A percentile compares a stretch with the other conserved stretches of the same genome.
Evolutionary conservation across 2,329 filamentous ascomycete genomes (phyloP).

Genomic region (Hymenoscyphus fraxineus): DNA sequence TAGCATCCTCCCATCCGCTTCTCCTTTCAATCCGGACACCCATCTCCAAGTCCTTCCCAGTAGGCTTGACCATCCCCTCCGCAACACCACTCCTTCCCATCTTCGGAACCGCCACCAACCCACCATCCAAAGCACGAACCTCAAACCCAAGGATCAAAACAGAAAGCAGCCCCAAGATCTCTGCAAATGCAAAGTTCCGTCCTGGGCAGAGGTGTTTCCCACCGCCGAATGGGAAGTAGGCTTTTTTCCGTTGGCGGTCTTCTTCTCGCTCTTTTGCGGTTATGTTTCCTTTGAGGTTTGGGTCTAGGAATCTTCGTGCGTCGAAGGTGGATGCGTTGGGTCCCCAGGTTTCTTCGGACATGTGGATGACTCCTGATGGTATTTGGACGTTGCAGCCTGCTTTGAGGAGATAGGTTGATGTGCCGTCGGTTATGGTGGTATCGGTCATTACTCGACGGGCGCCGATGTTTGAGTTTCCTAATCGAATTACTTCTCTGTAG

Average conservation of each 20-base stretch:
- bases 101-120: constrained; percentile 16
- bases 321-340: constrained; percentile 40
- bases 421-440: constrained; percentile 34
- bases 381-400: constrained; percentile 42
- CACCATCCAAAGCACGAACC: constrained; percentile 15
- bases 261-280: constrained; percentile 11
- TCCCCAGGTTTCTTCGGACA: constrained; percentile 41
- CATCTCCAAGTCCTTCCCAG: constrained; percentile 13
- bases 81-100: constrained; percentile 16
- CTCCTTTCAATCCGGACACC: constrained; percentile 22
- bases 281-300: constrained; percentile 14
- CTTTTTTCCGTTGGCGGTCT: constrained; percentile 18
- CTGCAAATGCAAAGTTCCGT: constrained; percentile 38
- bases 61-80: constrained; percentile 22
- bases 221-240: constrained; percentile 38
- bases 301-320: constrained; percentile 38
- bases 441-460: constrained; percentile 41
- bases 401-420: constrained; percentile 40
- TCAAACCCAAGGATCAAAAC: constrained; percentile 36
- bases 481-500: constrained; percentile 44
- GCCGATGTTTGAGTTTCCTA: constrained; percentile 38
- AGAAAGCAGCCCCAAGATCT: constrained; percentile 36
- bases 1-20: constrained; percentile 25
- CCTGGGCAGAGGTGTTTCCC: constrained; percentile 40
- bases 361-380: constrained; percentile 41